Evolutionary conservation across 441 rosid species (phyloP), one percentile per base, ranked within the genome.

Genomic region (Syzygium syzygioides): DNA sequence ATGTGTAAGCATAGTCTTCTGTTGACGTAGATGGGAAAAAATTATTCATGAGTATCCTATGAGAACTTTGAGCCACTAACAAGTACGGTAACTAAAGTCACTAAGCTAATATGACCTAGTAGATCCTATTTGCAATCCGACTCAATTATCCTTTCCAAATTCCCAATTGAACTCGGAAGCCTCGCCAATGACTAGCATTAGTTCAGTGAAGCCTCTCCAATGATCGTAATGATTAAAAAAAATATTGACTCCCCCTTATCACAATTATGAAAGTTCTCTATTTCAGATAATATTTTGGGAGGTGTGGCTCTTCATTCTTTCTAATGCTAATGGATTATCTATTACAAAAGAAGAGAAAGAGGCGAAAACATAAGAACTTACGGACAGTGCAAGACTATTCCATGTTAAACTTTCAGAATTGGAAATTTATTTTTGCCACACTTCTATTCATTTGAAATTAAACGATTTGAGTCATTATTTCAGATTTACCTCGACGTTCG

Each of bases 381-480:
- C 0, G 0, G 14, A 56, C 0, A 26, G 28, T 0, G 6, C n/a
- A 0, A 57, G n/a, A 57, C 11, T 25, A 57, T 57, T 57, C n/a
- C 62, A 57, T 57, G 14, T 57, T 23, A 57, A 2, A 10, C 11
- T 0, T 4, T 25, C 25, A 57, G 62, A 57, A 26, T 57, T 57
- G 62, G n/a, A 57, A 25, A 26, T 2, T 18, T 55, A 19, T 45
- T 9, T 57, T 57, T 57, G 28, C 60, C 60, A 57, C 60, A 23
- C 28, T 57, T 57, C 60, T 10, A 57, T 25, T 9, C n/a, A 9
- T 57, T 25, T 57, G 60, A 57, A 57, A 57, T 57, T 57, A 9
- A 57, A 57, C 11, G 60, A 57, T 57, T 2, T 50, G 62, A 12
- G 14, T 57, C 62, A 23, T 23, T 23, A 56, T 57, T 57, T 57